A percentile compares a stretch with the other conserved stretches of the same genome.
Conservation (phyloP, 2,329 filamentous ascomycete species). For the Xylariaceae sp. region DNA sequence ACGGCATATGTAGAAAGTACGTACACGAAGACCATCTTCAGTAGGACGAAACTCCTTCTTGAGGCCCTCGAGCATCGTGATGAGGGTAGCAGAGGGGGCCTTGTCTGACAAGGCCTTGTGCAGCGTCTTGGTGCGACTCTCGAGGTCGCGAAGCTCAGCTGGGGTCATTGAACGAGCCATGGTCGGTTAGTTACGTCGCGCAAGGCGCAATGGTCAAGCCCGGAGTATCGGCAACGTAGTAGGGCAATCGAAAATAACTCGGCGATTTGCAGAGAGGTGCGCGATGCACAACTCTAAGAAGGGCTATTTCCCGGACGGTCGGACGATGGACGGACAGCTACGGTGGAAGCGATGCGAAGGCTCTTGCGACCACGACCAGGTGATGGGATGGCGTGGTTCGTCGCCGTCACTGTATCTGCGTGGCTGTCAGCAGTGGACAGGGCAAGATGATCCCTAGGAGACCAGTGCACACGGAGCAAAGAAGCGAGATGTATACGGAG, state of each 20-base stretch:
- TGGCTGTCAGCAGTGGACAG: neutral
- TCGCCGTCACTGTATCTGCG: neutral
- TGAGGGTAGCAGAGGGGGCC: constrained; percentile 66
- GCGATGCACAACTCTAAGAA: neutral
- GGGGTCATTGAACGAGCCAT: constrained; percentile 43
- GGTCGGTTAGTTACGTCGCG: neutral
- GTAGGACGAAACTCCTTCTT: constrained; percentile 77
- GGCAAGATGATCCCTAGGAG: neutral
- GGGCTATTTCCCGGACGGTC: no score
- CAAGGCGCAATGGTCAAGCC: neutral
- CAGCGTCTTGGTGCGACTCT: constrained; percentile 70
- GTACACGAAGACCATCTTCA: constrained; percentile 66
- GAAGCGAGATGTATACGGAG: neutral
- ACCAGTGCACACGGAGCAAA: neutral
- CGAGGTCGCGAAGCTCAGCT: constrained; percentile 69
- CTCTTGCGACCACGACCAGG: neutral
- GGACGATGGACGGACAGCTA: no score
- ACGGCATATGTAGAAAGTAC: constrained; percentile 2
- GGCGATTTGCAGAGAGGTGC: neutral
- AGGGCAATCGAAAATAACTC: no score
- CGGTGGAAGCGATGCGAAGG: neutral
- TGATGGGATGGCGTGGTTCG: neutral
- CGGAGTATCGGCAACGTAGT: neutral
- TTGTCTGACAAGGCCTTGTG: constrained; percentile 71
- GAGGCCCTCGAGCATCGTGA: constrained; percentile 70